Base-by-base conservation (phyloP, 176 grass and related monocot species). In the Raddia distichophylla region DNA sequence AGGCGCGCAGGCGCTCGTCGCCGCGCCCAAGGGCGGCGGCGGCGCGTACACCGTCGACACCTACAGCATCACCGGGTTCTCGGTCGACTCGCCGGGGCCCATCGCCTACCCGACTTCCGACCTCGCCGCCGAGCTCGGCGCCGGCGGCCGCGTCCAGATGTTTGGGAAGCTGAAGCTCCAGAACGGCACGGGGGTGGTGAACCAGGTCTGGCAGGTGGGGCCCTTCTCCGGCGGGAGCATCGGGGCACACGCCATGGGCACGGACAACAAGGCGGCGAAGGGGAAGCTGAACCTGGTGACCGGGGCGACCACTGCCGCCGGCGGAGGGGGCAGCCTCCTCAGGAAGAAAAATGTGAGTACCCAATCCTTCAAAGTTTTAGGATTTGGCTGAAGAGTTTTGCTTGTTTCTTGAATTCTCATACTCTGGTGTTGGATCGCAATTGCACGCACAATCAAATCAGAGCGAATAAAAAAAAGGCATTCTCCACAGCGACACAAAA, bases 161-260 rank as follows among this genome's bases (percentile, higher is more conserved):
- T 97, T 90, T 59, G 94, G 81, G 0, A 97, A 42, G 2, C 85
- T 97, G 8, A 54, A 48, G 69, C 83, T 97, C 22, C 73, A 53
- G 13, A 87, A 86, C 54, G 85, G 85, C 9, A 83, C 76, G 2
- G 17, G 72, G 9, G 81, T 32, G 60, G 46, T 92, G 8, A 97
- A 92, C 72, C 91, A 94, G 83, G 85, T 94, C 15, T 97, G 94
- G 94, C 92, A 94, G 83, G 92, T 92, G 1, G 64, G 82, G 0
- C 20, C 77, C 0, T 54, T 83, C 8, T 53, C 62, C 0, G 27
- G 60, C 43, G 91, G 87, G 6, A 16, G 20, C 45, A 77, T 86
- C 19, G 1, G 0, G 5, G 0, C 3, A 18, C 94, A 97, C 46
- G 67, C 1, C 12, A 11, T 88, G 0, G 17, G 1, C 0, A 0